Evolutionary conservation across 2,329 filamentous ascomycete species (phyloP).

Genomic region (Botrytis aclada): DNA sequence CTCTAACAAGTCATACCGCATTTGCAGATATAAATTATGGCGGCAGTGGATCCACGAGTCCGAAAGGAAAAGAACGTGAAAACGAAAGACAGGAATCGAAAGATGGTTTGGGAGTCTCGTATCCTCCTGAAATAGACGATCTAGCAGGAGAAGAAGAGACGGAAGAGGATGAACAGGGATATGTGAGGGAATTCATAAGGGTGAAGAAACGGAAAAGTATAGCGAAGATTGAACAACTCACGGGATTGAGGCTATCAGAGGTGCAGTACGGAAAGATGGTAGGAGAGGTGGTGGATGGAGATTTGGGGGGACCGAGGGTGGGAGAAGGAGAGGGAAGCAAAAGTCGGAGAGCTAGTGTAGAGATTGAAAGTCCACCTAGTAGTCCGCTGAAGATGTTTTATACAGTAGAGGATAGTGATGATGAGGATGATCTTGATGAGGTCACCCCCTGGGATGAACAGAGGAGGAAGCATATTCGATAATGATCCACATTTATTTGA

Average conservation of each 20-base stretch:
- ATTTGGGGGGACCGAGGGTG: background rate
- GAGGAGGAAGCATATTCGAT: background rate
- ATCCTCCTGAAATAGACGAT: background rate
- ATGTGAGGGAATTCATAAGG: conserved; percentile 14
- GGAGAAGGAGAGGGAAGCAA: background rate
- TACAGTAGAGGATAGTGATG: conserved; percentile 11
- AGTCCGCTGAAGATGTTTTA: conserved; percentile 23
- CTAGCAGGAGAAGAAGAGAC: conserved; percentile 12
- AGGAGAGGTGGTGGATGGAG: conserved; percentile 7
- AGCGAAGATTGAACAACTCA: conserved; percentile 19
- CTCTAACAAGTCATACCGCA: conserved; percentile 4
- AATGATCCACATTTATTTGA: background rate
- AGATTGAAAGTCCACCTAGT: conserved; percentile 16
- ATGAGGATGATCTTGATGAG: conserved; percentile 1
- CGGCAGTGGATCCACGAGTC: background rate
- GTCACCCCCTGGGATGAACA: conserved; percentile 6
- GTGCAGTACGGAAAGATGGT: conserved; percentile 20
- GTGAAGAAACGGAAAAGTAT: conserved; percentile 18
- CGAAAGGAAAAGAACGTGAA: conserved; percentile 1
- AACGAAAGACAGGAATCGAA: background rate
- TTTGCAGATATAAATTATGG: background rate
- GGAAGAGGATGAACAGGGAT: conserved; percentile 10
- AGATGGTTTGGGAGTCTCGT: background rate
- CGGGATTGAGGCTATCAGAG: conserved; percentile 13
- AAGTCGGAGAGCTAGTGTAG: background rate